Conservation (phyloP, 2,329 filamentous ascomycete genomes). For the Penicillium brasilianum region DNA sequence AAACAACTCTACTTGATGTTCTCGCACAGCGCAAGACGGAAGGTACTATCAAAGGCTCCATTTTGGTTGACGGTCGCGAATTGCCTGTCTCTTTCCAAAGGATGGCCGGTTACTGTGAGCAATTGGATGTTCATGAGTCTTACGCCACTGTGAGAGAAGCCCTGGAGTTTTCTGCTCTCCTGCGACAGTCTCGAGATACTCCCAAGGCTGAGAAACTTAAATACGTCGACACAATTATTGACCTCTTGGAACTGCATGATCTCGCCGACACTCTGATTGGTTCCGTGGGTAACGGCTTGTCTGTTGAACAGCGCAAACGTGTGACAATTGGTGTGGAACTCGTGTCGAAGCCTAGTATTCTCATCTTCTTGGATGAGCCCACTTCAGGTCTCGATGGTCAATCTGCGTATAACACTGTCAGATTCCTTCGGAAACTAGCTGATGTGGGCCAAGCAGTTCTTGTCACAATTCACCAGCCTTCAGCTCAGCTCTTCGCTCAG, state of each 20-base stretch:
- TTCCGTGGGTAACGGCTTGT: conserved; percentile 51
- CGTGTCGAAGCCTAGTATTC: conserved; percentile 68
- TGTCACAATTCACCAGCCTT: conserved; percentile 73
- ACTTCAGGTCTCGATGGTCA: conserved; percentile 72
- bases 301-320: conserved; percentile 69
- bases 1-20: conserved; percentile 75
- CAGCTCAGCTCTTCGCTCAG: conserved; percentile 67
- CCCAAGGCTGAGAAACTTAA: conserved; percentile 64
- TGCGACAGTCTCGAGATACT: conserved; percentile 61
- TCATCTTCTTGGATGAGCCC: conserved; percentile 73
- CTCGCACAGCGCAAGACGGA: conserved; percentile 71
- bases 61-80: conserved; percentile 68
- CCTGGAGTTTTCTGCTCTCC: conserved; percentile 68
- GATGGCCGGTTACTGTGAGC: conserved; percentile 70
- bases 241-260: conserved; percentile 65
- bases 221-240: conserved; percentile 68
- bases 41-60: conserved; percentile 66
- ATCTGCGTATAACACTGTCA: conserved; percentile 68
- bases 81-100: conserved; percentile 67
- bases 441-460: conserved; percentile 69
- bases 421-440: conserved; percentile 70
- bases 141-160: conserved; percentile 71
- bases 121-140: conserved; percentile 70
- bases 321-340: conserved; percentile 75
- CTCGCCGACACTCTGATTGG: conserved; percentile 68